Conservation (phyloP, 2,329 filamentous ascomycete species). For the Cladophialophora carrionii region DNA sequence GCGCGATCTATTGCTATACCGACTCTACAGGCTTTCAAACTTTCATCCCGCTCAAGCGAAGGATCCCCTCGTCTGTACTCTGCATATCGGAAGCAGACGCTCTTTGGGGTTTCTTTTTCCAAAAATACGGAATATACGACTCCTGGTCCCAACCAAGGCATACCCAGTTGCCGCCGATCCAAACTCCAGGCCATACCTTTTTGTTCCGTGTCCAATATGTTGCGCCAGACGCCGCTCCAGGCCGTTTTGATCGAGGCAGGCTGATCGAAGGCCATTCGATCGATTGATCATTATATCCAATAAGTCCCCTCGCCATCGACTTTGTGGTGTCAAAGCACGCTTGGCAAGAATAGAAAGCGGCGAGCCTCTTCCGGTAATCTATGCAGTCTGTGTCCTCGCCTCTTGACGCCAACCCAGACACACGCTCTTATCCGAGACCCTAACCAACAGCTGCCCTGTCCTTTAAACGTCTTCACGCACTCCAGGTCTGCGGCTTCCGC, state of each 20-base stretch:
- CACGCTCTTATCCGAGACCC: not conserved
- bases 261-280: not conserved
- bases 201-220: not conserved
- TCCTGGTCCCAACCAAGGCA: not conserved
- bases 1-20: not conserved
- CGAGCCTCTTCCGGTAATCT: not conserved
- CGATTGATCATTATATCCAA: not conserved
- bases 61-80: not conserved
- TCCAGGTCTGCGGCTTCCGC: constrained; percentile 5
- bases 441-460: not conserved
- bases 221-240: not conserved
- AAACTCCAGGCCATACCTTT: not conserved
- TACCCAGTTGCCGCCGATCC: not conserved
- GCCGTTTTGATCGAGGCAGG: not conserved
- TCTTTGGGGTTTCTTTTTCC: not conserved
- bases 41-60: not conserved
- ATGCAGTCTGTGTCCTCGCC: not conserved
- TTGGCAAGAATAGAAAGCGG: not conserved
- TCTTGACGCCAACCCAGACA: not conserved
- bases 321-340: not conserved
- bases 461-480: not conserved
- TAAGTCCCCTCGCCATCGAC: not conserved
- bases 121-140: not conserved
- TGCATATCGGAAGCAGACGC: not conserved
- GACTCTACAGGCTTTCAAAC: not conserved